Evolutionary conservation across 2,329 filamentous ascomycete genomes (phyloP).

Genomic region (Epichloe coenophiala): DNA sequence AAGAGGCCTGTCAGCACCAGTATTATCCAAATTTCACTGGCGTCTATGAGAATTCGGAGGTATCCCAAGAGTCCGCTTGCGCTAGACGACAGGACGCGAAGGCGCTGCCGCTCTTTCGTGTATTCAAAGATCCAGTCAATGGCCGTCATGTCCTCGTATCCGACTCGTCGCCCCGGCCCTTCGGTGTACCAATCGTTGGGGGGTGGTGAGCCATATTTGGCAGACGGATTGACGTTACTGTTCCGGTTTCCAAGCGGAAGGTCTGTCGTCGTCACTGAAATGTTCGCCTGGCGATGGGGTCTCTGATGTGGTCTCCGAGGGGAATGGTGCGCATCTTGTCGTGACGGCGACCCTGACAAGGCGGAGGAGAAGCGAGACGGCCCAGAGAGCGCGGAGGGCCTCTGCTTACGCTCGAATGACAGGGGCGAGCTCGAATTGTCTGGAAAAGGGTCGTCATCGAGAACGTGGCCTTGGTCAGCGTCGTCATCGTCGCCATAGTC

Average conservation of each 20-base stretch:
- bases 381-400: conserved; percentile 31
- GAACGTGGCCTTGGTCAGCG: conserved; percentile 21
- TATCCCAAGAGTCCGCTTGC: conserved; percentile 61
- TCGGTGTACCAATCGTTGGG: conserved; percentile 77
- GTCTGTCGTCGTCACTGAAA: conserved; percentile 7
- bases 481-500: conserved; percentile 4
- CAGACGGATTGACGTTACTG: conserved; percentile 9
- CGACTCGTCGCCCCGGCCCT: conserved; percentile 76
- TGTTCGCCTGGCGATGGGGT: neutral
- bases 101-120: conserved; percentile 81
- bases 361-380: conserved; percentile 35
- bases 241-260: conserved; percentile 4
- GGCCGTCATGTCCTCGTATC: conserved; percentile 90
- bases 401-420: conserved; percentile 61
- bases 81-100: conserved; percentile 61
- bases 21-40: conserved; percentile 83
- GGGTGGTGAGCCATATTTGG: conserved; percentile 32
- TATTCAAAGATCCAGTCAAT: conserved; percentile 99
- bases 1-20: conserved; percentile 74
- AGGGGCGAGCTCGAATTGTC: conserved; percentile 36
- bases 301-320: neutral
- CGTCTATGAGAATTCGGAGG: conserved; percentile 60
- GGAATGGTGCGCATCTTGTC: neutral
- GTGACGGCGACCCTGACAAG: conserved; percentile 22
- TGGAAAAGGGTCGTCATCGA: conserved; percentile 44